A percentile compares a stretch with the other conserved stretches of the same genome.
phyloP scores from a whole-genome alignment of 2,329 filamentous ascomycete genomes.

The Cladosporium sp. region DNA sequence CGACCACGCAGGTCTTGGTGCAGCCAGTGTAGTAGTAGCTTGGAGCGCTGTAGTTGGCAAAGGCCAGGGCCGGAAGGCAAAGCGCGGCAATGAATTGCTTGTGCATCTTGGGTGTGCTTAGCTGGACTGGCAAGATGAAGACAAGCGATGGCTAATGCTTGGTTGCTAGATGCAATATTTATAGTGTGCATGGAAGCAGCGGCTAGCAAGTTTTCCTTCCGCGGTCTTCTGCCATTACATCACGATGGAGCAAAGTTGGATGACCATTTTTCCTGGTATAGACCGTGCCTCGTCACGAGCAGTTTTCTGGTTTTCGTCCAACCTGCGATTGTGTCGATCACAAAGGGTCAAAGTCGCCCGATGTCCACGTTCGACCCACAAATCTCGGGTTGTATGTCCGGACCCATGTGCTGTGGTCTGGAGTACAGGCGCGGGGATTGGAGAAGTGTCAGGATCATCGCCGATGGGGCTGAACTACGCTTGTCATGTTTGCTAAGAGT shows the following conservation, averaged over 20 bases:
- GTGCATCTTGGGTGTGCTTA: conserved; percentile 9
- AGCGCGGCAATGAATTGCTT: conserved; percentile 16
- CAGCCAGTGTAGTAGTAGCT: conserved; percentile 7
- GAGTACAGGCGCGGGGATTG: background rate
- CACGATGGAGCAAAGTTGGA: conserved; percentile 12
- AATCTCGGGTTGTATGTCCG: conserved; percentile 4
- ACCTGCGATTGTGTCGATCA: conserved; percentile 9
- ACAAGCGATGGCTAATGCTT: conserved; percentile 1
- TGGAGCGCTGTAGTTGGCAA: conserved; percentile 2
- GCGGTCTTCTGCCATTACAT: conserved; percentile 12
- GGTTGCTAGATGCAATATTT: background rate
- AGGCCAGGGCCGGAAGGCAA: conserved; percentile 13
- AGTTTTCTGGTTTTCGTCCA: background rate
- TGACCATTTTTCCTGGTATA: background rate
- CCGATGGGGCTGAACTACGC: background rate
- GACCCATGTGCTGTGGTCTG: conserved; percentile 1
- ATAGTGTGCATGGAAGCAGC: background rate
- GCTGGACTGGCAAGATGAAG: background rate
- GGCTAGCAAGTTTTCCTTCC: background rate
- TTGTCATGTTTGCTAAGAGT: background rate
- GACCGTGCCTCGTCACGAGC: background rate
- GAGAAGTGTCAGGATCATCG: background rate
- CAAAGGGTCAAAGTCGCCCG: conserved; percentile 16
- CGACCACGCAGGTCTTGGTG: conserved; percentile 15
- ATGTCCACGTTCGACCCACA: conserved; percentile 12